Conservation (phyloP, 2,329 filamentous ascomycete species). For the Rhexocercosporidium sp. region DNA sequence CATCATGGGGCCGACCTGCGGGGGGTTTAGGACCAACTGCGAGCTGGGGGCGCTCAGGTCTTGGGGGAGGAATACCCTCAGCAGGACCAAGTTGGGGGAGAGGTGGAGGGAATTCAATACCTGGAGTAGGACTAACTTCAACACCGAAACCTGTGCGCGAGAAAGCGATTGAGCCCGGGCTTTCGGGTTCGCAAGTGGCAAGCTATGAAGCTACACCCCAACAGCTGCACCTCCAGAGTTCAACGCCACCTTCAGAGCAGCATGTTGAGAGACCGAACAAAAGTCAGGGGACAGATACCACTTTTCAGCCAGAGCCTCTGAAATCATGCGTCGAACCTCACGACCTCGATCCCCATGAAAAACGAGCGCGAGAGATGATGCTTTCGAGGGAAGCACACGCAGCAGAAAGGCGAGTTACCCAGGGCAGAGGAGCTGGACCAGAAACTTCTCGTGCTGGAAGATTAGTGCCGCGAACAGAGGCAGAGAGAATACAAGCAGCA, state of each 20-base stretch:
- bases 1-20: constrained; percentile 27
- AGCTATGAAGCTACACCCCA: neutral
- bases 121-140: neutral
- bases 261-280: neutral
- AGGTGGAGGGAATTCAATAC: neutral
- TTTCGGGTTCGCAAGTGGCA: neutral
- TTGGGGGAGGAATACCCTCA: constrained; percentile 13
- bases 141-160: neutral
- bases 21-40: constrained; percentile 15
- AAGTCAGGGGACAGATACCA: neutral
- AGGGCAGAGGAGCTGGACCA: constrained; percentile 32
- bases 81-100: constrained; percentile 15
- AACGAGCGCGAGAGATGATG: constrained; percentile 35
- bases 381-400: constrained; percentile 14
- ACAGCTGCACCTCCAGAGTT: neutral
- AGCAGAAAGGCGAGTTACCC: constrained; percentile 19
- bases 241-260: neutral
- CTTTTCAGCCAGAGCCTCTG: neutral
- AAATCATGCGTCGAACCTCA: neutral
- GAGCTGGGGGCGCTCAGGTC: constrained; percentile 28
- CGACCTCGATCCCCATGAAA: constrained; percentile 37
- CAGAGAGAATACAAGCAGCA: constrained; percentile 17
- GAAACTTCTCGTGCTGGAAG: constrained; percentile 35
- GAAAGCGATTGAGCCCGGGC: neutral
- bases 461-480: constrained; percentile 18